phyloP scores from a whole-genome alignment of 164 flowering plant species.

The Vitis rupestris region DNA sequence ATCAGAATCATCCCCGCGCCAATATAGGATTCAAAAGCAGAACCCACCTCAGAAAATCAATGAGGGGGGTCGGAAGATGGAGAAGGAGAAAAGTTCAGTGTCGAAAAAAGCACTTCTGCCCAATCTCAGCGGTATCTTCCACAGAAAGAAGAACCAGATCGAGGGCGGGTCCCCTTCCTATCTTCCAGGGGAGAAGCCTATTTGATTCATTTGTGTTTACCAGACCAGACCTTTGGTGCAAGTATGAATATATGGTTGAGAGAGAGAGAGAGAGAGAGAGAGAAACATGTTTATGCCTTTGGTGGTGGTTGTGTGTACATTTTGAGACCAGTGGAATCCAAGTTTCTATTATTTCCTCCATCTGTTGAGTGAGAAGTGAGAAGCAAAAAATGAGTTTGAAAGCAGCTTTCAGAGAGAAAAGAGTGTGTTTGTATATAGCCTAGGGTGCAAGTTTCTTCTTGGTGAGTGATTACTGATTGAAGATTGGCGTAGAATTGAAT shows the following conservation, averaged over 20 bases:
- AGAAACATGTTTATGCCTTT: background rate
- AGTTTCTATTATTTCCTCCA: background rate
- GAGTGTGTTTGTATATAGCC: conserved; percentile 11
- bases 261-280: background rate
- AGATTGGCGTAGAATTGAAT: background rate
- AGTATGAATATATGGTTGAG: conserved; percentile 2
- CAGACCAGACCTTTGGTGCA: background rate
- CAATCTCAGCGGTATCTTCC: conserved; percentile 64
- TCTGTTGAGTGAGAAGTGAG: background rate
- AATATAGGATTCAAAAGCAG: conserved; percentile 36
- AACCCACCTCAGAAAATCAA: conserved; percentile 23
- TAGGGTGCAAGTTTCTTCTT: too few species aligned
- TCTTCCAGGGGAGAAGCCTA: conserved; percentile 64
- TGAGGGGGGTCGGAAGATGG: conserved; percentile 39
- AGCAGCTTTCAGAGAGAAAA: background rate
- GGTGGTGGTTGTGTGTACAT: conserved; percentile 12
- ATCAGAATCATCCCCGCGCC: conserved; percentile 38
- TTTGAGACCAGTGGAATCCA: conserved; percentile 8
- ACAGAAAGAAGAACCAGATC: conserved; percentile 56
- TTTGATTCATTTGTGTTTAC: conserved; percentile 23
- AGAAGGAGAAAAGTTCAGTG: conserved; percentile 39
- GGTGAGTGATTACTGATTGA: conserved; percentile 4
- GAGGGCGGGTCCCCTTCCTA: conserved; percentile 70
- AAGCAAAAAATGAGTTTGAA: background rate
- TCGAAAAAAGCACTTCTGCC: conserved; percentile 63